A percentile compares a stretch with the other conserved stretches of the same genome.
phyloP scores from a whole-genome alignment of 73 alveolate genomes.

The Halteria grandinella region DNA sequence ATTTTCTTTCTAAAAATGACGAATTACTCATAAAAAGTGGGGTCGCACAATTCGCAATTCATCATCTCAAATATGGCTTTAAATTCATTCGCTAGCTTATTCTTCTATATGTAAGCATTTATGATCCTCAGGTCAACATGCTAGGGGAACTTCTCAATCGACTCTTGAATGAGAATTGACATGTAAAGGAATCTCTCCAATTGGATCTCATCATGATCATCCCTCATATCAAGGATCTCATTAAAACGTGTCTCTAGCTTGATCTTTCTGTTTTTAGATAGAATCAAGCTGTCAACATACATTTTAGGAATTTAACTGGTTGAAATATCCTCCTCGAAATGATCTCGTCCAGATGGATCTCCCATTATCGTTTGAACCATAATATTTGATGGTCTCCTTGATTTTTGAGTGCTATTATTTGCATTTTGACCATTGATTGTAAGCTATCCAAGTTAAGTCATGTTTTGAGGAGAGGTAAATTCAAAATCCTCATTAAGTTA shows the following conservation, averaged over 20 bases:
- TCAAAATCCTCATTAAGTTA: not conserved
- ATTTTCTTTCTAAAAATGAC: slow-evolving; percentile 29
- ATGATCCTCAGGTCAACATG: slow-evolving; percentile 28
- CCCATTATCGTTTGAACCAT: slow-evolving; percentile 45
- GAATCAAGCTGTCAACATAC: too few species aligned
- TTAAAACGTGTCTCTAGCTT: too few species aligned
- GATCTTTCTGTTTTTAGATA: too few species aligned
- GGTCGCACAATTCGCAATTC: slow-evolving; percentile 48
- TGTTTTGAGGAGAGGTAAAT: not conserved
- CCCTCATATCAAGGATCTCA: too few species aligned
- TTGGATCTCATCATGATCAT: too few species aligned
- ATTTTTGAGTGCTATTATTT: too few species aligned
- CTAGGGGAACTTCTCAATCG: slow-evolving; percentile 36
- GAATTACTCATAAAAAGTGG: slow-evolving; percentile 27
- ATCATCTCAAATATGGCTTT: slow-evolving; percentile 42
- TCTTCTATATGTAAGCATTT: slow-evolving; percentile 14
- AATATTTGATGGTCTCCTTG: too few species aligned
- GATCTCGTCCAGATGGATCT: too few species aligned
- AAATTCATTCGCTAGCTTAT: slow-evolving; percentile 40
- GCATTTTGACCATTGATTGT: not conserved
- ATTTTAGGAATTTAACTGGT: too few species aligned
- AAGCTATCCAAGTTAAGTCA: not conserved
- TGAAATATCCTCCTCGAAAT: too few species aligned
- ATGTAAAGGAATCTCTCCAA: too few species aligned
- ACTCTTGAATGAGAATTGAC: not conserved